Evolutionary conservation across 331 rosid species (phyloP).

Genomic region (Arachis monticola): DNA sequence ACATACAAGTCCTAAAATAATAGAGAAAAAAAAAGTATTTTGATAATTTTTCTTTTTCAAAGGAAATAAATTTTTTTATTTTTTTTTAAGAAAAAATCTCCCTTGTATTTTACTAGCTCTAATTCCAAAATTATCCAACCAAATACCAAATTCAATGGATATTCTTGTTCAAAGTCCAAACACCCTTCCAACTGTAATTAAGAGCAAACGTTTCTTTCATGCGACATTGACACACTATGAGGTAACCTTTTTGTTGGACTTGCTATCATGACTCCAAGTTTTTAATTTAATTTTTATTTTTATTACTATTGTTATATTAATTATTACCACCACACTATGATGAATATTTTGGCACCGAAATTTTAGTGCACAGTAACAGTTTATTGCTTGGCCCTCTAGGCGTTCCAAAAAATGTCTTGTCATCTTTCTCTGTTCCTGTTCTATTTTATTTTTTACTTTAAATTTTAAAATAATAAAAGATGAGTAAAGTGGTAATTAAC

Average conservation of each 20-base stretch:
- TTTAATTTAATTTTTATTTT: not conserved
- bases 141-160: not conserved
- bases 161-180: not conserved
- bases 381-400: constrained; percentile 18
- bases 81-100: no score
- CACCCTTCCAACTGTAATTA: not conserved
- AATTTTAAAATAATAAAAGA: not conserved
- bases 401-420: constrained; percentile 1
- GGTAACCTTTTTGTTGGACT: not conserved
- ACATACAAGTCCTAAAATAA: no score
- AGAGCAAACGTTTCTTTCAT: not conserved
- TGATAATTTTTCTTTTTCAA: no score
- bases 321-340: not conserved
- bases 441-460: not conserved
- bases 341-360: not conserved
- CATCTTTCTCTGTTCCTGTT: not conserved
- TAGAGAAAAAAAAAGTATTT: no score
- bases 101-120: no score
- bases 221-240: not conserved
- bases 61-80: no score
- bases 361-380: not conserved
- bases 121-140: no score
- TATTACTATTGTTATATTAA: no score
- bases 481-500: constrained; percentile 28
- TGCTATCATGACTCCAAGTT: not conserved